phyloP scores from a whole-genome alignment of 768 basidiomycete genomes.

The Suillus subalutaceus region DNA sequence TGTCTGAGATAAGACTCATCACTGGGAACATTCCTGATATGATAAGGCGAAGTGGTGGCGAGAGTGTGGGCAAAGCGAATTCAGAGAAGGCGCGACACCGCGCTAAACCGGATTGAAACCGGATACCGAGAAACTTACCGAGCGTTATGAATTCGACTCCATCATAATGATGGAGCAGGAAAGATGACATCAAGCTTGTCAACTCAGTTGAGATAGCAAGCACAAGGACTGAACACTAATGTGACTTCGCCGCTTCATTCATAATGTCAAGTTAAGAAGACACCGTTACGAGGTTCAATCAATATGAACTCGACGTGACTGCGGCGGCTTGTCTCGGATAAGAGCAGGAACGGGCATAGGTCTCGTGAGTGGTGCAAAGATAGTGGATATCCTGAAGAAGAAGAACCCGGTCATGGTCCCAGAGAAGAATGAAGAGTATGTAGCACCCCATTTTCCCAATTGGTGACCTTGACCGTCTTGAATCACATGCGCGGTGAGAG shows the following conservation, averaged over 20 bases:
- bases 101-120: background rate
- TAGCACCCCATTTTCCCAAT: background rate
- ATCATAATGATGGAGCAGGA: background rate
- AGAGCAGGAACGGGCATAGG: constrained; percentile 36
- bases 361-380: constrained; percentile 35
- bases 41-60: constrained; percentile 9
- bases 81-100: background rate
- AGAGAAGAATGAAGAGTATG: constrained; percentile 33
- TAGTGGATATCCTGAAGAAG: constrained; percentile 36
- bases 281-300: constrained; percentile 32
- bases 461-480: background rate
- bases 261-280: constrained; percentile 20
- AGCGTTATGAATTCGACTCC: background rate
- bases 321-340: constrained; percentile 32
- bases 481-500: constrained; percentile 33
- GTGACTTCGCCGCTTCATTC: background rate
- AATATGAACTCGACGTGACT: constrained; percentile 37
- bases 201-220: too few relatives aligned
- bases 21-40: background rate
- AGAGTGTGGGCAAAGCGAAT: background rate
- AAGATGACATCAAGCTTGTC: too few relatives aligned
- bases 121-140: background rate
- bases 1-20: constrained; percentile 19
- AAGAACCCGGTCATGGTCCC: constrained; percentile 36
- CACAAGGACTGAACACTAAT: background rate